Conservation (phyloP, 192 early-diverging fungal species). For the Haplosporangium gracile region DNA sequence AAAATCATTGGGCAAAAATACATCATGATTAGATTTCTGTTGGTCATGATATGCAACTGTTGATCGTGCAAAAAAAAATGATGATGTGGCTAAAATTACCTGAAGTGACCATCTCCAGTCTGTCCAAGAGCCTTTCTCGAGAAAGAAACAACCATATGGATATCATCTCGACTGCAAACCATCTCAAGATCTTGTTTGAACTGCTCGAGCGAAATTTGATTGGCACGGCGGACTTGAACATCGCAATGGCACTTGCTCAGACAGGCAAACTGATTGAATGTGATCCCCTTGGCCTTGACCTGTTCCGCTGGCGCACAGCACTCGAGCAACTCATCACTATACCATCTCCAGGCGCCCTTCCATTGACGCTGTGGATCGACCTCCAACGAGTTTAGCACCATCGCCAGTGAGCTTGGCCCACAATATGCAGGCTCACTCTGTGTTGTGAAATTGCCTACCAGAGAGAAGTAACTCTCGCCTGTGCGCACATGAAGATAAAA, state of each 20-base stretch:
- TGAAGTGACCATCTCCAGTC: constrained; percentile 96
- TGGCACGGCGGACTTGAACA: constrained; percentile 80
- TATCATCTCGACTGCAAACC: constrained; percentile 76
- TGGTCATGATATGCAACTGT: neutral
- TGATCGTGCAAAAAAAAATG: neutral
- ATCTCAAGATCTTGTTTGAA: constrained; percentile 82
- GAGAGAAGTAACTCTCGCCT: constrained; percentile 87
- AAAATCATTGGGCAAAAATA: neutral
- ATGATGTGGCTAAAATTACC: constrained; percentile 15
- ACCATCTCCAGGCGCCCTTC: constrained; percentile 90
- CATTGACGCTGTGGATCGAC: constrained; percentile 89
- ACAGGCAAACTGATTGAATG: constrained; percentile 92
- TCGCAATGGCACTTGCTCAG: constrained; percentile 90
- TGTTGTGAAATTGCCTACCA: constrained; percentile 91
- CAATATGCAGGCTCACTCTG: constrained; percentile 93
- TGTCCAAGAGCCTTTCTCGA: constrained; percentile 81
- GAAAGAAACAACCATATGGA: constrained; percentile 92
- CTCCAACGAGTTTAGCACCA: constrained; percentile 94
- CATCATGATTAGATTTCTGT: constrained; percentile 29
- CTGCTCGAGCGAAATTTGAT: constrained; percentile 74
- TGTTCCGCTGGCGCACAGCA: constrained; percentile 78
- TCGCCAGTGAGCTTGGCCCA: constrained; percentile 90
- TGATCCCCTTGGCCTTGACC: constrained; percentile 87
- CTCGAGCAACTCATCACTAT: constrained; percentile 78
- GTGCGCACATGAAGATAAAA: neutral